Conservation (phyloP, 2,329 filamentous ascomycete genomes). For the Alternaria infectoria region DNA sequence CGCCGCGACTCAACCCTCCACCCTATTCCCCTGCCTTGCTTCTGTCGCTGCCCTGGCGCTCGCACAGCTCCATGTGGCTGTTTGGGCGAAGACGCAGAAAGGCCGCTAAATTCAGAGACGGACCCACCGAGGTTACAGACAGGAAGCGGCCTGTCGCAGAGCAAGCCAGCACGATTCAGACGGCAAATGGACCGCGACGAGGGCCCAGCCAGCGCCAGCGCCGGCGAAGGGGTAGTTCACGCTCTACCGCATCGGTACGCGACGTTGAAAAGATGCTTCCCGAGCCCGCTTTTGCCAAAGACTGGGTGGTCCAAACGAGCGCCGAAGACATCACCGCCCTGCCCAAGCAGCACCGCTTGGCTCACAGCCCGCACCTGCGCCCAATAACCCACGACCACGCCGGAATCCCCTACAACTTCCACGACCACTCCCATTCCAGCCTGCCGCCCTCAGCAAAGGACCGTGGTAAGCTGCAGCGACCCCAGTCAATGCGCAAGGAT, state of each 20-base stretch:
- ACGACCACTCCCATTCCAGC: slow-evolving; percentile 45
- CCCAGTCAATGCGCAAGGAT: slow-evolving; percentile 63
- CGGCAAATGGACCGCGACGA: slow-evolving; percentile 33
- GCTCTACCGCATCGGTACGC: slow-evolving; percentile 40
- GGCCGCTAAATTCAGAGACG: slow-evolving; percentile 59
- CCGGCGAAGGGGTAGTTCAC: slow-evolving; percentile 41
- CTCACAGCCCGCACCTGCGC: slow-evolving; percentile 57
- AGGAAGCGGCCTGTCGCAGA: slow-evolving; percentile 47
- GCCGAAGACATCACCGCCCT: slow-evolving; percentile 57
- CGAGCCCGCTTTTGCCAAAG: slow-evolving; percentile 6
- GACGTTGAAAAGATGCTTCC: slow-evolving; percentile 38
- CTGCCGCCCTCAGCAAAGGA: slow-evolving; percentile 45
- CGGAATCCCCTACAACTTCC: slow-evolving; percentile 55
- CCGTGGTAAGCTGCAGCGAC: slow-evolving; percentile 53
- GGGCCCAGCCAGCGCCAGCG: slow-evolving; percentile 33
- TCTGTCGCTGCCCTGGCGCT: slow-evolving; percentile 9
- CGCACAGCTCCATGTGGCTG: slow-evolving; percentile 71
- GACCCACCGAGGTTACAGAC: slow-evolving; percentile 59
- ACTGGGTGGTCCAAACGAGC: slow-evolving; percentile 36
- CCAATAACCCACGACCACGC: slow-evolving; percentile 50
- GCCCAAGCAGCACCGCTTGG: slow-evolving; percentile 48
- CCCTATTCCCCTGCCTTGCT: neutral
- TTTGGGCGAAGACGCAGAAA: slow-evolving; percentile 78
- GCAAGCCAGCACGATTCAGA: slow-evolving; percentile 24
- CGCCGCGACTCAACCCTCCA: slow-evolving; percentile 11